Evolutionary conservation across 2,329 filamentous ascomycete genomes (phyloP).

Genomic region (Didymella keratinophila): DNA sequence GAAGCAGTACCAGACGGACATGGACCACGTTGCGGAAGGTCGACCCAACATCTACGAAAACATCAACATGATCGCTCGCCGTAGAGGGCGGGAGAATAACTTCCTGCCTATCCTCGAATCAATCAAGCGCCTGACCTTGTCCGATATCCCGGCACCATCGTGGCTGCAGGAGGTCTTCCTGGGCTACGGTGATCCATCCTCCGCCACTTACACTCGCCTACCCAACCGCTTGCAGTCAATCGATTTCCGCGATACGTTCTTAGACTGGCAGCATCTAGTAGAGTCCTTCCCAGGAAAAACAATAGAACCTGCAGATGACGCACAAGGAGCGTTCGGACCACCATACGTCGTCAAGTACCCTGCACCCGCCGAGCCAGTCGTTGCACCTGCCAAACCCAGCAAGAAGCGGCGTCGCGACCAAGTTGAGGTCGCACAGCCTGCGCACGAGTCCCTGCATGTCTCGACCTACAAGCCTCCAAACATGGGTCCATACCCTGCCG

Average conservation of each 20-base stretch:
- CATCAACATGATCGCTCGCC: slow-evolving; percentile 85
- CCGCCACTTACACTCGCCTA: slow-evolving; percentile 84
- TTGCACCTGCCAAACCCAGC: slow-evolving; percentile 65
- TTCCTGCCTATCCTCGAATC: slow-evolving; percentile 94
- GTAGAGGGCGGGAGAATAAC: slow-evolving; percentile 91
- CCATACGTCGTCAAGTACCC: slow-evolving; percentile 82
- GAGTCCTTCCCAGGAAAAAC: slow-evolving; percentile 89
- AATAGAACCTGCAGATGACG: slow-evolving; percentile 78
- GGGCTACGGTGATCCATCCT: slow-evolving; percentile 92
- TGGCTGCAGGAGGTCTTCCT: slow-evolving; percentile 98
- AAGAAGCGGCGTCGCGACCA: slow-evolving; percentile 88
- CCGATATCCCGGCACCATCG: slow-evolving; percentile 82
- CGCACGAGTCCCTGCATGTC: slow-evolving; percentile 74
- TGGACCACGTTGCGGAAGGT: slow-evolving; percentile 69
- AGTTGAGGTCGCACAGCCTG: slow-evolving; percentile 68
- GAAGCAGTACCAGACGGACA: slow-evolving; percentile 78
- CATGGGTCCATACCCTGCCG: slow-evolving; percentile 85
- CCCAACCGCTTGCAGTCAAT: slow-evolving; percentile 78
- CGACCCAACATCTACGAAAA: slow-evolving; percentile 80
- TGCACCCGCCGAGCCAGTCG: slow-evolving; percentile 47
- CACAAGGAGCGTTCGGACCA: slow-evolving; percentile 77
- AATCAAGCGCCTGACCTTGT: slow-evolving; percentile 83
- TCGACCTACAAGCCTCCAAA: slow-evolving; percentile 91
- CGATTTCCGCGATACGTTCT: slow-evolving; percentile 92
- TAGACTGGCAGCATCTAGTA: slow-evolving; percentile 93